These are phyloP conservation scores for Canariomyces notabilis DNA, from an alignment of 2,329 filamentous ascomycete genomes.

Conservation along the genomic window DNA sequence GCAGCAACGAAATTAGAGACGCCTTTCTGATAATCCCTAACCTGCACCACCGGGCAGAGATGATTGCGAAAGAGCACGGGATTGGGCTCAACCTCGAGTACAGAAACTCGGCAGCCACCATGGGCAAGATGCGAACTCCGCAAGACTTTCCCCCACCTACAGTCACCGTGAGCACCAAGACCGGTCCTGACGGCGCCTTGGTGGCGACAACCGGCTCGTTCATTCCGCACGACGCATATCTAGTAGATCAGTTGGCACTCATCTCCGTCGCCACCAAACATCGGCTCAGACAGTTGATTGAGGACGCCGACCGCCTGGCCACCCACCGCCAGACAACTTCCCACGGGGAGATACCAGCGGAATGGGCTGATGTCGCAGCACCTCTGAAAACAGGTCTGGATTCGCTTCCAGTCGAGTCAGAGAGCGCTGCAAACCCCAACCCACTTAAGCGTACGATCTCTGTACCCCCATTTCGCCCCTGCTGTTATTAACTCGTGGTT, in stretches of 20 bases:
- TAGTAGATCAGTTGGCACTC: constrained; percentile 78
- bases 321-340: constrained; percentile 70
- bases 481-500: constrained; percentile 10
- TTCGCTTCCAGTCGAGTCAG: constrained; percentile 30
- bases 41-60: constrained; percentile 53
- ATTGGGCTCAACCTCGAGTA: constrained; percentile 51
- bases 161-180: constrained; percentile 50
- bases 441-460: constrained; percentile 55
- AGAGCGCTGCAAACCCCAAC: constrained; percentile 49
- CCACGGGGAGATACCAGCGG: constrained; percentile 70
- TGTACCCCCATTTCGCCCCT: constrained; percentile 1
- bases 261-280: constrained; percentile 80
- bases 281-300: constrained; percentile 67
- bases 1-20: constrained; percentile 66
- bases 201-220: constrained; percentile 62
- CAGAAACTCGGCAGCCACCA: constrained; percentile 39
- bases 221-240: constrained; percentile 67
- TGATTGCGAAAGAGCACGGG: constrained; percentile 54
- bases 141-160: constrained; percentile 46
- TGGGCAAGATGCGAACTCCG: constrained; percentile 46
- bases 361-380: constrained; percentile 68
- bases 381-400: constrained; percentile 42
- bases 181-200: constrained; percentile 56
- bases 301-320: constrained; percentile 69
- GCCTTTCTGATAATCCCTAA: constrained; percentile 66